A percentile compares a stretch with the other conserved stretches of the same genome.
These are phyloP conservation scores for Aspergillus avenaceus DNA, from an alignment of 495 filamentous ascomycete genomes.

Conservation along the genomic window DNA sequence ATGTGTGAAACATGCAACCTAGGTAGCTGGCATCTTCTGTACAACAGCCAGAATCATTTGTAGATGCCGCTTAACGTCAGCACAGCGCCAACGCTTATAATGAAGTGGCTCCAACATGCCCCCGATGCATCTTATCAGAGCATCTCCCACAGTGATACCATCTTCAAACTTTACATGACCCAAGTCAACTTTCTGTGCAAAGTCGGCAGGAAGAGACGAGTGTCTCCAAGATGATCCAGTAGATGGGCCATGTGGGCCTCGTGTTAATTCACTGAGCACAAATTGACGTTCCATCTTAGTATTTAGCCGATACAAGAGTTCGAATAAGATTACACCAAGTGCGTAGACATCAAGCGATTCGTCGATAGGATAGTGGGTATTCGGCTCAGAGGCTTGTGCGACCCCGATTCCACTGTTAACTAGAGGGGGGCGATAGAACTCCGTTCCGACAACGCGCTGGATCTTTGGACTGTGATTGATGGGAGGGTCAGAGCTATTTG, in stretches of 20 bases:
- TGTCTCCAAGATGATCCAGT: background rate
- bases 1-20: background rate
- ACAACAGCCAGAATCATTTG: slow-evolving; percentile 6
- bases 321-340: slow-evolving; percentile 51
- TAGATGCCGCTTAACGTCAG: slow-evolving; percentile 26
- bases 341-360: slow-evolving; percentile 53
- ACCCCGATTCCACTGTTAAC: background rate
- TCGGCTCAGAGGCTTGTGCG: background rate
- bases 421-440: slow-evolving; percentile 43
- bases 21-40: background rate
- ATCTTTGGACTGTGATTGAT: slow-evolving; percentile 18
- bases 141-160: slow-evolving; percentile 30
- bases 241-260: slow-evolving; percentile 13
- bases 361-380: slow-evolving; percentile 33
- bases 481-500: slow-evolving; percentile 14
- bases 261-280: slow-evolving; percentile 42
- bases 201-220: slow-evolving; percentile 31
- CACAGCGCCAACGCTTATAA: slow-evolving; percentile 36
- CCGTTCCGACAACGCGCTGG: slow-evolving; percentile 40
- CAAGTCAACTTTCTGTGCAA: slow-evolving; percentile 34
- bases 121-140: slow-evolving; percentile 36
- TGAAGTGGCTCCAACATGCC: slow-evolving; percentile 45
- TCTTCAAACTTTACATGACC: slow-evolving; percentile 24
- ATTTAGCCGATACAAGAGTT: slow-evolving; percentile 45
- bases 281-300: slow-evolving; percentile 54